Conservation (phyloP, 176 grass and related monocot genomes). For the Carex littledalei region DNA sequence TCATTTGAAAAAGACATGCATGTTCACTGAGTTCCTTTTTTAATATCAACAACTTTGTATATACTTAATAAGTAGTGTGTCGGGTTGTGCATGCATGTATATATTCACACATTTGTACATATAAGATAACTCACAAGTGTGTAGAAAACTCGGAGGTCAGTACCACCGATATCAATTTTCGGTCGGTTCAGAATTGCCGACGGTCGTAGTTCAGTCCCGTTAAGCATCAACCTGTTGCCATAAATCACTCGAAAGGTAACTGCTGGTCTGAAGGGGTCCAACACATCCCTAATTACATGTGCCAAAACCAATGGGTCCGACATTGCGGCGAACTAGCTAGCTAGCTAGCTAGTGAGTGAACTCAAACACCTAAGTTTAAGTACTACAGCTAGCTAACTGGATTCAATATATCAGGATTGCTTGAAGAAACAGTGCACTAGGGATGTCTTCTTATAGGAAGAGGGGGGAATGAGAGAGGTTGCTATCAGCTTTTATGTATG, state of each 20-base stretch:
- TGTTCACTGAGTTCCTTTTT: not conserved
- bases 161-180: slow-evolving; percentile 47
- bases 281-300: slow-evolving; percentile 52
- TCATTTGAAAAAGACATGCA: not conserved
- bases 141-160: slow-evolving; percentile 55
- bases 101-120: not conserved
- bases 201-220: slow-evolving; percentile 51
- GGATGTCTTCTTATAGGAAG: slow-evolving; percentile 33
- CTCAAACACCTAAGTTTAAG: not conserved
- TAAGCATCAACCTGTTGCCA: slow-evolving; percentile 37
- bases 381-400: not conserved
- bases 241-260: slow-evolving; percentile 49
- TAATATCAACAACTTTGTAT: not conserved
- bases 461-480: slow-evolving; percentile 38
- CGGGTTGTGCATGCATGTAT: not conserved
- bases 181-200: slow-evolving; percentile 46
- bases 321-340: not conserved
- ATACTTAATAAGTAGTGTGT: not conserved
- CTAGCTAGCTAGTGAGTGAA: not conserved
- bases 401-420: slow-evolving; percentile 3
- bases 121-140: slow-evolving; percentile 51
- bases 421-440: slow-evolving; percentile 4
- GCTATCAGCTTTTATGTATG: slow-evolving; percentile 38
- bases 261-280: slow-evolving; percentile 45
- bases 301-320: slow-evolving; percentile 39